Percentiles rank a stretch among this genome's conserved stretches.
phyloP scores from a whole-genome alignment of 495 filamentous ascomycete genomes.

The Penicillium paxilli region DNA sequence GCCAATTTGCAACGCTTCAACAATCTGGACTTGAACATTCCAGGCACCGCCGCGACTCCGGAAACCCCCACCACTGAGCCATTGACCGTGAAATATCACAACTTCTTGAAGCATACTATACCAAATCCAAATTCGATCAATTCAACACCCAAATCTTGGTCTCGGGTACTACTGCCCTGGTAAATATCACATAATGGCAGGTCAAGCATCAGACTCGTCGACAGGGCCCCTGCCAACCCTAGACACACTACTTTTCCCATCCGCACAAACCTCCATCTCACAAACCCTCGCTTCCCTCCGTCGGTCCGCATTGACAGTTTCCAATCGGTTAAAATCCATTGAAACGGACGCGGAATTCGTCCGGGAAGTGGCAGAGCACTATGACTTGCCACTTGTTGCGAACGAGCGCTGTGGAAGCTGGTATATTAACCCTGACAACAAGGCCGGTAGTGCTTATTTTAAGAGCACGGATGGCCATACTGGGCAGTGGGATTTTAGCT shows the following conservation, averaged over 20 bases:
- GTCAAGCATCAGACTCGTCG: neutral
- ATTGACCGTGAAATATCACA: no score
- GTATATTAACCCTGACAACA: slow-evolving; percentile 74
- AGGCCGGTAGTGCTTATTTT: slow-evolving; percentile 81
- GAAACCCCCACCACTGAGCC: no score
- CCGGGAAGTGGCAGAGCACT: slow-evolving; percentile 48
- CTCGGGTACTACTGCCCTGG: no score
- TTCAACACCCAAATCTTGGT: no score
- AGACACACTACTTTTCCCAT: slow-evolving; percentile 46
- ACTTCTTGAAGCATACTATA: neutral
- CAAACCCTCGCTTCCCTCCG: slow-evolving; percentile 59
- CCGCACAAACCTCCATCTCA: slow-evolving; percentile 39
- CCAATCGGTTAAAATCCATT: slow-evolving; percentile 78
- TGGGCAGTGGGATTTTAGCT: slow-evolving; percentile 86
- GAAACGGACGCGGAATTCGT: slow-evolving; percentile 68
- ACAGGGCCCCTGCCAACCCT: slow-evolving; percentile 37
- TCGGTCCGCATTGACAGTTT: slow-evolving; percentile 71
- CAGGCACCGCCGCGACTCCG: no score
- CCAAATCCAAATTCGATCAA: neutral
- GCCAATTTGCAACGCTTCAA: no score
- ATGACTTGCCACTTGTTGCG: slow-evolving; percentile 75
- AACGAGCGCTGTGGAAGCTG: slow-evolving; percentile 95
- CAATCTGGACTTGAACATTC: no score
- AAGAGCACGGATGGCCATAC: slow-evolving; percentile 97
- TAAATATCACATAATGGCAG: neutral